Conservation (phyloP, 1,139 yeast genomes). For the Suhomyces bokatorum region DNA sequence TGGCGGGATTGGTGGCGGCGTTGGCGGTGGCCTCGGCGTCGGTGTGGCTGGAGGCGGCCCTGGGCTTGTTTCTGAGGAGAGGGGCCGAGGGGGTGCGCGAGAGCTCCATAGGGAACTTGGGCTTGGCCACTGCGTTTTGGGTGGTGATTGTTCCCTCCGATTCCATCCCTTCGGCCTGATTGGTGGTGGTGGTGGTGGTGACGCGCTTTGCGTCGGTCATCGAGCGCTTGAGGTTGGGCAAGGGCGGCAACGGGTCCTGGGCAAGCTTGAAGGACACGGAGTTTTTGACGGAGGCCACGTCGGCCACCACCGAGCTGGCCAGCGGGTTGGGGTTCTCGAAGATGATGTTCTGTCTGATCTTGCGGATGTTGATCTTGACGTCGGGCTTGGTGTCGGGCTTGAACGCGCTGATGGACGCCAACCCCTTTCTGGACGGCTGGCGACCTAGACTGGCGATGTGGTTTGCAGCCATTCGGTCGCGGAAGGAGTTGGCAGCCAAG, state of each 20-base stretch:
- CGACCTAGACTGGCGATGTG: conserved; percentile 6
- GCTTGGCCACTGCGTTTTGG: not conserved
- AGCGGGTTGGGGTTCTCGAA: conserved; percentile 28
- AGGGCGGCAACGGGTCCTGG: not conserved
- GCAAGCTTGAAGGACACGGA: conserved; percentile 1
- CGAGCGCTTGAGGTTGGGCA: conserved; percentile 6
- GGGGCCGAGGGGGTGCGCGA: conserved; percentile 22
- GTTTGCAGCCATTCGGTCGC: conserved; percentile 2
- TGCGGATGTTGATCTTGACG: conserved; percentile 20
- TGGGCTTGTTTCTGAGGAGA: conserved; percentile 4
- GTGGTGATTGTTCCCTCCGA: not conserved
- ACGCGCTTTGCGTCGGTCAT: conserved; percentile 1
- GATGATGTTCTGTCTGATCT: conserved; percentile 27
- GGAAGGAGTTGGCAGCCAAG: not conserved
- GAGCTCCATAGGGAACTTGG: conserved; percentile 5
- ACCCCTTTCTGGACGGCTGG: conserved; percentile 9
- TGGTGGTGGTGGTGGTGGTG: too few species aligned
- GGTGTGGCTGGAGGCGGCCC: too few species aligned
- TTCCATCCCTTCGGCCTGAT: too few species aligned
- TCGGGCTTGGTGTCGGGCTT: not conserved
- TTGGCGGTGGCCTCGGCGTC: conserved; percentile 1
- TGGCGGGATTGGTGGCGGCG: conserved; percentile 1
- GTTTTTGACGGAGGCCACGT: conserved; percentile 17
- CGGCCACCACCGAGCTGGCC: conserved; percentile 34
- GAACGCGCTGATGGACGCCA: conserved; percentile 9